Conservation (phyloP, 2,329 filamentous ascomycete species). For the Ophiostoma angusticollis region DNA sequence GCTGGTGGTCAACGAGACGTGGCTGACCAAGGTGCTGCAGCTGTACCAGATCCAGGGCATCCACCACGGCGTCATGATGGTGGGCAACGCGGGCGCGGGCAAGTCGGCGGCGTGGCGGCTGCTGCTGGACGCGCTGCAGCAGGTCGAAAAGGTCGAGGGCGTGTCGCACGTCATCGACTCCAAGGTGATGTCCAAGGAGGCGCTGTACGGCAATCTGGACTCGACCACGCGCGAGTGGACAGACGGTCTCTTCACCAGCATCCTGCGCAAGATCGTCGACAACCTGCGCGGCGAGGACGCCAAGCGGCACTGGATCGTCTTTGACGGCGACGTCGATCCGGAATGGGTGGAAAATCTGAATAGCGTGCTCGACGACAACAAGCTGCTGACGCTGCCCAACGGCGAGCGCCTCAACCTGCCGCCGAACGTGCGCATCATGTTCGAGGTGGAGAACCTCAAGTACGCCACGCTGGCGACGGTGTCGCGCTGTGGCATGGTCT, state of each 20-base stretch:
- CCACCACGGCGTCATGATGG: constrained; percentile 99
- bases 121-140: constrained; percentile 78
- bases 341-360: constrained; percentile 99
- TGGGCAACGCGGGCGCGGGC: constrained; percentile 91
- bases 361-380: constrained; percentile 98
- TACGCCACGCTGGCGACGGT: constrained; percentile 98
- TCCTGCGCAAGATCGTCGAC: constrained; percentile 94
- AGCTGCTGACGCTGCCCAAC: constrained; percentile 89
- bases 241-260: constrained; percentile 94
- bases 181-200: constrained; percentile 99
- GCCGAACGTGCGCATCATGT: constrained; percentile 96
- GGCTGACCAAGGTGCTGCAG: constrained; percentile 96
- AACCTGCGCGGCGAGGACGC: constrained; percentile 94
- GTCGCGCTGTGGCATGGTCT: constrained; percentile 99
- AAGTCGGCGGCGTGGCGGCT: constrained; percentile 95
- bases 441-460: constrained; percentile 94
- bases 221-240: constrained; percentile 98
- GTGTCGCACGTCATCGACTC: constrained; percentile 97
- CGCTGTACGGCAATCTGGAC: constrained; percentile 88
- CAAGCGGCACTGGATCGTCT: constrained; percentile 98
- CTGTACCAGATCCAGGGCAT: constrained; percentile 96
- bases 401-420: constrained; percentile 94
- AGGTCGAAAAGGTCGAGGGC: constrained; percentile 82
- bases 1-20: constrained; percentile 79
- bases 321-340: constrained; percentile 96